phyloP scores from a whole-genome alignment of 768 basidiomycete species.

The Boletus pseudo-olivaceus region DNA sequence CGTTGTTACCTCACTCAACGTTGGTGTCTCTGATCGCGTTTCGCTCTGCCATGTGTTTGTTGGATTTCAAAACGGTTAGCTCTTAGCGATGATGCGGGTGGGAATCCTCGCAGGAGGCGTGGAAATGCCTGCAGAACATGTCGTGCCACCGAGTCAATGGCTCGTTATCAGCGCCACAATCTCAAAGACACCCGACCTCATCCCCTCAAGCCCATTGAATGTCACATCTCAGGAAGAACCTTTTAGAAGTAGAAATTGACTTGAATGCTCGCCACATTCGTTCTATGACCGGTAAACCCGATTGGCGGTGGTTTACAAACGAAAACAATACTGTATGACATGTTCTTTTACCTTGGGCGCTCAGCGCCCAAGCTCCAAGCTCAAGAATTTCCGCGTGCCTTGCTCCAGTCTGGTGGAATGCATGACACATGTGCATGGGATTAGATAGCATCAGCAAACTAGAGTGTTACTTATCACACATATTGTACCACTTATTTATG shows the following conservation, averaged over 20 bases:
- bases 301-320: not conserved
- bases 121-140: slow-evolving; percentile 44
- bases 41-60: not conserved
- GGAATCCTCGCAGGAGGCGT: slow-evolving; percentile 64
- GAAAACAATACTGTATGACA: slow-evolving; percentile 6
- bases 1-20: slow-evolving; percentile 21
- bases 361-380: no score
- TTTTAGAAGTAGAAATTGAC: not conserved
- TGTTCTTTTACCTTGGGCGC: not conserved
- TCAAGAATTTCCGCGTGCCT: no score
- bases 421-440: no score
- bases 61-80: slow-evolving; percentile 27
- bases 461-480: no score
- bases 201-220: slow-evolving; percentile 35
- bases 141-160: slow-evolving; percentile 45
- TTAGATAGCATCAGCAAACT: no score
- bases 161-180: slow-evolving; percentile 36
- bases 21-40: slow-evolving; percentile 3
- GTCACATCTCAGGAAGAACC: not conserved
- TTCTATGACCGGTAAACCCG: slow-evolving; percentile 34
- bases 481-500: no score
- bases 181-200: slow-evolving; percentile 35
- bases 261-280: slow-evolving; percentile 7
- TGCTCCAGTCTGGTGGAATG: no score
- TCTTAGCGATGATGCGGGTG: slow-evolving; percentile 77